These are phyloP conservation scores for Fusarium hainanense DNA, from an alignment of 2,329 filamentous ascomycete species.

Conservation along the genomic window DNA sequence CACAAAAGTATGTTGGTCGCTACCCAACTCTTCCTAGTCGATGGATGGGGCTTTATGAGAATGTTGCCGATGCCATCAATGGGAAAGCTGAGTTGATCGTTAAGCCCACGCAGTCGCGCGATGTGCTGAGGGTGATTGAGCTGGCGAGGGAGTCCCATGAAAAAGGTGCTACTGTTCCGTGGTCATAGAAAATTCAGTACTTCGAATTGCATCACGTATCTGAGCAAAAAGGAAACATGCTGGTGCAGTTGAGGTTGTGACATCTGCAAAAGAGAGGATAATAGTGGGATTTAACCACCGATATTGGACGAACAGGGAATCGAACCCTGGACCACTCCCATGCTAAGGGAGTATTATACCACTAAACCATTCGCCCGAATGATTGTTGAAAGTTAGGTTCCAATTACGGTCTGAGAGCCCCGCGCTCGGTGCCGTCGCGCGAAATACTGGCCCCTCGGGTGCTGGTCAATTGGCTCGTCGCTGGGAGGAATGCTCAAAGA, in stretches of 20 bases:
- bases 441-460: background rate
- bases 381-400: background rate
- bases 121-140: slow-evolving; percentile 53
- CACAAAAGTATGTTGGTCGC: slow-evolving; percentile 50
- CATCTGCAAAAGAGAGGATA: background rate
- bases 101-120: slow-evolving; percentile 52
- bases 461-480: background rate
- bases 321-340: slow-evolving; percentile 33
- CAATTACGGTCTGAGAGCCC: background rate
- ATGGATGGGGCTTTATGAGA: slow-evolving; percentile 55
- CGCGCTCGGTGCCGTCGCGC: rapidly evolving
- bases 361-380: slow-evolving; percentile 31
- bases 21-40: slow-evolving; percentile 54
- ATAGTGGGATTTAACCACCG: slow-evolving; percentile 8
- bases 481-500: background rate
- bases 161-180: slow-evolving; percentile 47
- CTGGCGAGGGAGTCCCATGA: slow-evolving; percentile 55
- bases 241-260: background rate
- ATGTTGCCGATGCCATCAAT: slow-evolving; percentile 52
- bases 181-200: slow-evolving; percentile 20
- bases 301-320: slow-evolving; percentile 28
- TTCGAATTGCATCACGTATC: rapidly evolving
- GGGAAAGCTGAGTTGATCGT: slow-evolving; percentile 54
- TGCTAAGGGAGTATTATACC: slow-evolving; percentile 36
- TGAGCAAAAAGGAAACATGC: background rate